Evolutionary conservation across 2,329 filamentous ascomycete genomes (phyloP).

Genomic region (Calonectria pseudoreteaudii): DNA sequence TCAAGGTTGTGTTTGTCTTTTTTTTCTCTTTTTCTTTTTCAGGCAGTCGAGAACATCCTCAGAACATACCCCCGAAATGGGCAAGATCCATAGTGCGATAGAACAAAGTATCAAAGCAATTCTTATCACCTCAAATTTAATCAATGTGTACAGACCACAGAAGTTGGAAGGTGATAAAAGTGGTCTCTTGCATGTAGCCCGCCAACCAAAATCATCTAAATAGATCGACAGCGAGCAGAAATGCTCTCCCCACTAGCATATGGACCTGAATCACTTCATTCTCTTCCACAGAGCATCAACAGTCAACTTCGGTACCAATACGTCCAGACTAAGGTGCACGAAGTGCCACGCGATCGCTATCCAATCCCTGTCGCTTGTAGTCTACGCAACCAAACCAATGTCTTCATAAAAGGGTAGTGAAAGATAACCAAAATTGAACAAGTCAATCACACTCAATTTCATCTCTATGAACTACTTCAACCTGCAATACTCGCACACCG

Average conservation of each 20-base stretch:
- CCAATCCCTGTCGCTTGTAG: too few relatives aligned
- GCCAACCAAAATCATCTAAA: too few relatives aligned
- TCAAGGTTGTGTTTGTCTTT: slow-evolving; percentile 8
- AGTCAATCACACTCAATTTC: slow-evolving; percentile 40
- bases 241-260: too few relatives aligned
- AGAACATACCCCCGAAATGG: background rate
- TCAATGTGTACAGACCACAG: too few relatives aligned
- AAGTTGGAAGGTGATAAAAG: too few relatives aligned
- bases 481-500: slow-evolving; percentile 28
- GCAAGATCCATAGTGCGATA: background rate
- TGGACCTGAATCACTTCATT: too few relatives aligned
- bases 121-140: background rate
- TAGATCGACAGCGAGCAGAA: too few relatives aligned
- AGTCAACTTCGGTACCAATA: too few relatives aligned
- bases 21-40: background rate
- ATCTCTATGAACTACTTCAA: slow-evolving; percentile 41
- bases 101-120: background rate
- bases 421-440: background rate
- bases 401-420: background rate
- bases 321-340: too few relatives aligned
- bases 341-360: too few relatives aligned
- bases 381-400: background rate
- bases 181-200: too few relatives aligned
- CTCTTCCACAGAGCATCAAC: too few relatives aligned
- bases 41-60: background rate